Conservation (phyloP, 78 protist species). For the slime mould (Dictyostelium discoideum) region dicty_2.7 NC_007090.3:3256501-3257000, state of each 20-base stretch:
- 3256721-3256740: conserved; percentile 27
- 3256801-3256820: conserved; percentile 45
- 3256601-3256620: conserved; percentile 47
- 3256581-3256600: conserved; percentile 49
- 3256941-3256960: too few relatives aligned
- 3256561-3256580: neutral
- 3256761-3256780: conserved; percentile 10
- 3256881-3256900: too few relatives aligned
- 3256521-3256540: conserved; percentile 26
- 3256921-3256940: too few relatives aligned
- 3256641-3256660: conserved; percentile 33
- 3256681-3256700: conserved; percentile 30
- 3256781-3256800: conserved; percentile 51
- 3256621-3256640: conserved; percentile 19
- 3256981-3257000: conserved; percentile 65
- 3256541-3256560: conserved; percentile 31
- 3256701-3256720: conserved; percentile 61
- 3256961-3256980: neutral
- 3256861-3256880: conserved; percentile 53
- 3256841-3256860: conserved; percentile 1
- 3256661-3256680: conserved; percentile 55
- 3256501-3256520: conserved; percentile 44
- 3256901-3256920: neutral
- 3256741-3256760: neutral
- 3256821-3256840: conserved; percentile 10